phyloP scores from a whole-genome alignment of 2,329 filamentous ascomycete genomes.

The Fusarium napiforme region DNA sequence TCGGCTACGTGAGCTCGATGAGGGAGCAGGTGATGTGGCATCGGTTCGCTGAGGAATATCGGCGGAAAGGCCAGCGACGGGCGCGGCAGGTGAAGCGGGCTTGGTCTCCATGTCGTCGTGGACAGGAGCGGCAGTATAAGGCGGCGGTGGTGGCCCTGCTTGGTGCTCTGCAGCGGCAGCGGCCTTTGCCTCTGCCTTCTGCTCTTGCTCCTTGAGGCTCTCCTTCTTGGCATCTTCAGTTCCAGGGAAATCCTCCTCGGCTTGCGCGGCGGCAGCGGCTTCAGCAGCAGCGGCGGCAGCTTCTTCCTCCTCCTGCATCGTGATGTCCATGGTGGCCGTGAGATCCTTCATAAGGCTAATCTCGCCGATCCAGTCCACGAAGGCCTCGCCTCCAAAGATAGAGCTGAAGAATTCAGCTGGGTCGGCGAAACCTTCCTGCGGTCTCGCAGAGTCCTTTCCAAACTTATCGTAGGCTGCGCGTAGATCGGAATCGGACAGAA shows the following conservation, averaged over 20 bases:
- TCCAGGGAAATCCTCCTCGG: slow-evolving; percentile 65
- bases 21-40: slow-evolving; percentile 55
- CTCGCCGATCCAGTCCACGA: slow-evolving; percentile 96
- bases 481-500: slow-evolving; percentile 87
- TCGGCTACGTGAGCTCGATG: slow-evolving; percentile 56
- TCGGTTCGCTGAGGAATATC: slow-evolving; percentile 46
- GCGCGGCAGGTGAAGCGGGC: slow-evolving; percentile 32
- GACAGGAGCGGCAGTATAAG: slow-evolving; percentile 52
- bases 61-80: slow-evolving; percentile 29
- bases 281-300: slow-evolving; percentile 64
- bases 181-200: slow-evolving; percentile 35
- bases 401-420: slow-evolving; percentile 97
- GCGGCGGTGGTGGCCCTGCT: slow-evolving; percentile 47
- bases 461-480: slow-evolving; percentile 95
- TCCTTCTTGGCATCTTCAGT: slow-evolving; percentile 67
- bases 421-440: slow-evolving; percentile 92
- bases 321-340: slow-evolving; percentile 98
- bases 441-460: slow-evolving; percentile 94
- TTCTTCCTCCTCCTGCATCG: slow-evolving; percentile 81
- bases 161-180: slow-evolving; percentile 44
- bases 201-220: slow-evolving; percentile 58
- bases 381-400: slow-evolving; percentile 97
- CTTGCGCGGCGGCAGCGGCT: slow-evolving; percentile 62
- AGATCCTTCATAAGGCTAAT: slow-evolving; percentile 99
- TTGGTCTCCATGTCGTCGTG: slow-evolving; percentile 53